phyloP scores from a whole-genome alignment of 768 basidiomycete genomes.

The Infundibulicybe gibba region DNA sequence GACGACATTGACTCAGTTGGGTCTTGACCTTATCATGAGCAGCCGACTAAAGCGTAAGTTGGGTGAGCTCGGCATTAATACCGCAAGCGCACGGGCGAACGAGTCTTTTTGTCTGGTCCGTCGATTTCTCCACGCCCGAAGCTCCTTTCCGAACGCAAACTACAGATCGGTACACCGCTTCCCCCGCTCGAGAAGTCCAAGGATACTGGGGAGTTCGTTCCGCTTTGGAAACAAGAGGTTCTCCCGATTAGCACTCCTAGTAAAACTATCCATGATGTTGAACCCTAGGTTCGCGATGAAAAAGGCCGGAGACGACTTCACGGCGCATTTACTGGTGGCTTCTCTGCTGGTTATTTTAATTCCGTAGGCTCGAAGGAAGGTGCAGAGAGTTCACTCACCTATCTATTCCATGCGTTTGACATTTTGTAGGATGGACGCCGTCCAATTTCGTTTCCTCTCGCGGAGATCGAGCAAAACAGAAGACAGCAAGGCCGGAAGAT shows the following conservation, averaged over 20 bases:
- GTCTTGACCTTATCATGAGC: constrained; percentile 23
- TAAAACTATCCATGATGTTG: constrained; percentile 1
- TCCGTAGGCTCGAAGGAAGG: constrained; percentile 96
- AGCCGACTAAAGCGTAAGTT: constrained; percentile 79
- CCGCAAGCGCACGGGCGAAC: constrained; percentile 64
- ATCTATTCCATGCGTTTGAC: neutral
- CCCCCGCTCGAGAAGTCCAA: constrained; percentile 93
- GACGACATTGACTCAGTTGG: too few species aligned
- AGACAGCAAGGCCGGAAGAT: constrained; percentile 72
- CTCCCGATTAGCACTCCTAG: neutral
- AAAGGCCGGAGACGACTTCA: constrained; percentile 91
- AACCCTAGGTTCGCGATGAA: constrained; percentile 79
- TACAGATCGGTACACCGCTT: constrained; percentile 88
- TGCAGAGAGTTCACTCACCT: constrained; percentile 19
- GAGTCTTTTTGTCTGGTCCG: constrained; percentile 84
- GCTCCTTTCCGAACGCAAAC: neutral
- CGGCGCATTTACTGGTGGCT: constrained; percentile 98
- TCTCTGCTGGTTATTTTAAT: constrained; percentile 97
- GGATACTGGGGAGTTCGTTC: constrained; percentile 93
- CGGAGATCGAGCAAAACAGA: constrained; percentile 62
- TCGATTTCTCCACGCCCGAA: constrained; percentile 4
- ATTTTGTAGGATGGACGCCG: constrained; percentile 85
- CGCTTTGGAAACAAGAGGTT: constrained; percentile 97
- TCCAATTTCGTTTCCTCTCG: constrained; percentile 91
- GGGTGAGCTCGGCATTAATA: constrained; percentile 73